Percentiles rank a stretch among this genome's conserved stretches.
These are phyloP conservation scores for Patellifolia procumbens DNA, from an alignment of 179 eudicot species.

Conservation along the genomic window DNA sequence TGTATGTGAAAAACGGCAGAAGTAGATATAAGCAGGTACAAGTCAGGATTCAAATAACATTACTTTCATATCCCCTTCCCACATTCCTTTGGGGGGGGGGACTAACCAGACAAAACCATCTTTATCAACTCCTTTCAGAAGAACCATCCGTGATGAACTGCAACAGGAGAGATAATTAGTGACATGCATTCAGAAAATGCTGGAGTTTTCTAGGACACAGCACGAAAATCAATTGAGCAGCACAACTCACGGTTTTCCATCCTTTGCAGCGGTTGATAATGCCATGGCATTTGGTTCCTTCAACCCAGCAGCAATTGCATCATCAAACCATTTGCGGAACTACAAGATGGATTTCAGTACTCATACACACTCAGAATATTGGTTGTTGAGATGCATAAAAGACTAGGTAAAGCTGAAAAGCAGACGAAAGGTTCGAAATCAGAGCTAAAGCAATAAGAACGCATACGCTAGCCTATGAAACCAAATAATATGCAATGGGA, in stretches of 20 bases:
- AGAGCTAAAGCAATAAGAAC: background rate
- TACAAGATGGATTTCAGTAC: conserved; percentile 34
- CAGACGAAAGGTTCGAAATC: background rate
- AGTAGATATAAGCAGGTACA: conserved; percentile 7
- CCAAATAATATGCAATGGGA: background rate
- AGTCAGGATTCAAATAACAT: background rate
- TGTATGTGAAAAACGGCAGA: conserved; percentile 22
- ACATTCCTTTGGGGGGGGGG: background rate
- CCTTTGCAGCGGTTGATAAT: conserved; percentile 74
- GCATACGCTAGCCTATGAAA: background rate
- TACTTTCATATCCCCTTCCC: background rate
- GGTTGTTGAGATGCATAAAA: background rate
- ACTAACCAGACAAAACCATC: conserved; percentile 95
- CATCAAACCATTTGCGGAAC: conserved; percentile 96
- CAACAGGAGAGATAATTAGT: conserved; percentile 24
- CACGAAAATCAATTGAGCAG: conserved; percentile 5
- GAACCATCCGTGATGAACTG: conserved; percentile 93
- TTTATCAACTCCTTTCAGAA: conserved; percentile 84
- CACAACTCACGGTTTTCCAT: conserved; percentile 70
- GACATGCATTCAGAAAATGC: background rate
- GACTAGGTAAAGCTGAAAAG: background rate
- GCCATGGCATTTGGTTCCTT: conserved; percentile 99
- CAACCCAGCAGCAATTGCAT: conserved; percentile 86
- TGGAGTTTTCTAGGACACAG: conserved; percentile 1
- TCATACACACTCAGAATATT: background rate